Base-by-base conservation (phyloP, 1,139 yeast genomes). In the Hansenula lynferdii region DNA sequence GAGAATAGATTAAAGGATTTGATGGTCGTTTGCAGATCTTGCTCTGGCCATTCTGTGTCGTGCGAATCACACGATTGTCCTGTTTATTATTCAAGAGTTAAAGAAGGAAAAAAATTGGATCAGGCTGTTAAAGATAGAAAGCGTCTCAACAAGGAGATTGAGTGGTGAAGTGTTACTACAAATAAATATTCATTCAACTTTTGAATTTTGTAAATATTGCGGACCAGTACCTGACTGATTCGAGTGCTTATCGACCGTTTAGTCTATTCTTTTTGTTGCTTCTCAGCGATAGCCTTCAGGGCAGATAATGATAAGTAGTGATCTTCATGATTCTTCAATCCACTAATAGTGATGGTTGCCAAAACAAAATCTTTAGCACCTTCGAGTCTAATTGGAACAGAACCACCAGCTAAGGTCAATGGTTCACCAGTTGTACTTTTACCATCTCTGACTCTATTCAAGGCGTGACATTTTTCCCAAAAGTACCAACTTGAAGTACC, bases 341-440 rank as follows among this genome's bases (percentile, higher is more conserved):
- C 78, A 55, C 75, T 69, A 28, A 72, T 57, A 5, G 75, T 68
- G 33, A 72, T 56, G 1, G 72, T 67, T 5, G 67, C 78, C 34
- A 69, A 54, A 16, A 65, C 50, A n/a, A 60, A 54, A 38, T 62
- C 69, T 12, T 46, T 43, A 20, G 61, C 53, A 17, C 54, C 51
- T 22, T 46, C 43, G 18, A 69, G 48, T 41, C 62, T 59, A 26
- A 72, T 56, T 5, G 78, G 77, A 37, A 71, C 65, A 39, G 67
- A 65, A 24, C 78, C 78, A 15, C 78, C 78, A 42, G 58, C 56
- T 28, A 72, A 53, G 8, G 20, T 18, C 5, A 28, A 7, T 12
- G 31, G 22, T 19, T n/a, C 22, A 18, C 31, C 31, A n/a, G 18
- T 19, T 6, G 17, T 19, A 28, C 23, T 19, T 9, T 11, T 20